phyloP scores from a whole-genome alignment of 192 early-diverging fungal species.

The Backusella westeae region DNA sequence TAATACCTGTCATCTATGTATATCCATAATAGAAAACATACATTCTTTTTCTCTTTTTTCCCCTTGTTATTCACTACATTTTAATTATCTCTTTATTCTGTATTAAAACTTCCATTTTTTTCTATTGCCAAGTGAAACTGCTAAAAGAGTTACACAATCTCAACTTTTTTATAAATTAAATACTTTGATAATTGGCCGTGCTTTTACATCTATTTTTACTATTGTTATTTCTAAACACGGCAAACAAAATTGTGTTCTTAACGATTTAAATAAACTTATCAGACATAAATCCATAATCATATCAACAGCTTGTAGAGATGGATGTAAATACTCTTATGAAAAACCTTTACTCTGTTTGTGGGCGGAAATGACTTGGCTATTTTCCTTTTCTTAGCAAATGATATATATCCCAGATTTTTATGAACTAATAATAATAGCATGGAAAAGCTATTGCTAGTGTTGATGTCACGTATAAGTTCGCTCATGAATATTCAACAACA shows the following conservation, averaged over 20 bases:
- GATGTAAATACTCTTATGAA: neutral
- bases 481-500: neutral
- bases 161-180: neutral
- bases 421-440: neutral
- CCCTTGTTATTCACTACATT: neutral
- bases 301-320: neutral
- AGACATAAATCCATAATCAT: neutral
- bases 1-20: neutral
- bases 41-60: neutral
- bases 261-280: neutral
- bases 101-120: slow-evolving; percentile 1
- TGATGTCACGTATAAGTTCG: neutral
- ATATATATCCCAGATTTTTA: neutral
- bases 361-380: neutral
- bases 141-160: neutral
- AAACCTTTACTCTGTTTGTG: neutral
- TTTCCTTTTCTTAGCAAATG: neutral
- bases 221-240: neutral
- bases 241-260: neutral
- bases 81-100: neutral
- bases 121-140: neutral
- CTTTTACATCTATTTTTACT: too few relatives aligned
- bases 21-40: neutral
- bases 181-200: too few relatives aligned
- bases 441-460: neutral